phyloP scores from a whole-genome alignment of 192 early-diverging fungal species.

The Chytriomyces sp. region DNA sequence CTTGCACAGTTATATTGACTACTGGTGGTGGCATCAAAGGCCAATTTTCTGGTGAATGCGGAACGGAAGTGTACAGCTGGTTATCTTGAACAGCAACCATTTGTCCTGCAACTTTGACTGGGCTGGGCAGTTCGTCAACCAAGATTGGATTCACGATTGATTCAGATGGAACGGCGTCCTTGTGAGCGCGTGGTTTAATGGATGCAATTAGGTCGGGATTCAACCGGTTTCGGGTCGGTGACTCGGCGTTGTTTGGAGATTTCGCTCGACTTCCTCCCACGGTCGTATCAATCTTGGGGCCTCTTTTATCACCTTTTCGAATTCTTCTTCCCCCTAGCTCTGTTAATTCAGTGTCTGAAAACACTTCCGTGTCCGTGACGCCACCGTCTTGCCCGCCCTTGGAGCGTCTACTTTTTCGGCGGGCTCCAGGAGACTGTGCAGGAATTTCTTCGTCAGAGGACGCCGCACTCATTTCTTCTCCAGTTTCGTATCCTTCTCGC shows the following conservation, averaged over 20 bases:
- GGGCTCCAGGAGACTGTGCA: background rate
- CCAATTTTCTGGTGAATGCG: background rate
- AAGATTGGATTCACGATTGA: background rate
- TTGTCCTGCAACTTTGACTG: background rate
- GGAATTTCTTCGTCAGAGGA: slow-evolving; percentile 18
- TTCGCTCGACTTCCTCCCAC: background rate
- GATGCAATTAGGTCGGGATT: slow-evolving; percentile 6
- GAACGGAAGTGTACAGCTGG: background rate
- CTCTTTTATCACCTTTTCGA: background rate
- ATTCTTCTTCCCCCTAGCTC: slow-evolving; percentile 4
- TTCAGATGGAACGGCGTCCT: slow-evolving; percentile 23
- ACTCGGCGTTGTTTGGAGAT: background rate
- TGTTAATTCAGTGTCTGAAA: slow-evolving; percentile 21
- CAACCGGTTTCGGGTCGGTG: background rate
- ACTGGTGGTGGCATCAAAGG: background rate
- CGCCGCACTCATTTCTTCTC: slow-evolving; percentile 3
- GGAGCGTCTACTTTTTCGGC: background rate
- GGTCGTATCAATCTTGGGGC: background rate
- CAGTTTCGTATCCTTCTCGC: slow-evolving; percentile 10
- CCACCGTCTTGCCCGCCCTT: background rate
- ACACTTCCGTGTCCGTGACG: slow-evolving; percentile 22
- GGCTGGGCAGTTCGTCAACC: background rate
- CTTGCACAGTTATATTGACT: background rate
- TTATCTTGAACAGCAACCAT: background rate
- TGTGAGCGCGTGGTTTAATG: slow-evolving; percentile 20